Evolutionary conservation across 352 stramenopile species (phyloP), one percentile per base, ranked within the genome.

Genomic region (Pythium brassicae): DNA sequence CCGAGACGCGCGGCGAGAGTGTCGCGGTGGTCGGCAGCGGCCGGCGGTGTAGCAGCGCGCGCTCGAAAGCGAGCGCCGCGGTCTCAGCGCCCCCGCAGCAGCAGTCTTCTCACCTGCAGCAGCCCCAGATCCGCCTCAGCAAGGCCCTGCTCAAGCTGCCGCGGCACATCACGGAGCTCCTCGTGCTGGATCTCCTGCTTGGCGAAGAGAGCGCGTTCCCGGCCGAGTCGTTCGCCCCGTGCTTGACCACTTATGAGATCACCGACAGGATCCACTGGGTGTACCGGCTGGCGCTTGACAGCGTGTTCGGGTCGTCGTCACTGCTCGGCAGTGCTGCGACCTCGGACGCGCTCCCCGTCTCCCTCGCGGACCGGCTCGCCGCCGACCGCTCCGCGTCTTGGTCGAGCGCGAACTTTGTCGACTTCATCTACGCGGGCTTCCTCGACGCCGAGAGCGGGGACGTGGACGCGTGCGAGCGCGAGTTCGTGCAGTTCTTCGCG

Each of bases 401-500:
- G 63, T 68, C 44, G 20, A 67, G 48, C 19, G 55, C 74, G 34
- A 27, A 68, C 9, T 69, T 78, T 35, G 61, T 71, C 26, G 59
- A 59, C 5, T 74, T 72, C 25, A 51, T 77, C 35, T 68, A 76
- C 29, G 61, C 50, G 5, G n/a, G 44, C 2, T 67, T 76, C 39
- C 19, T 82, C 10, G 67, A 74, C 5, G 50, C 57, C 8, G 61
- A 58, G 7, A 43, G 54, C 25, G 61, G 61, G 11, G 48, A 76
- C 37, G 34, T 76, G 44, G 22, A 44, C 19, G 10, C 17, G 1
- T 63, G 61, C 25, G 72, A 82, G 53, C 50, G 56, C 10, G 57
- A 69, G 53, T 78, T 76, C 20, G 55, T 76, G 35, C 60, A 60
- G 0, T 69, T 82, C 34, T 64, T 78, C 23, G 57, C 72, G 19